Conservation (phyloP, 2,329 filamentous ascomycete species). For the Xylaria sp. region DNA sequence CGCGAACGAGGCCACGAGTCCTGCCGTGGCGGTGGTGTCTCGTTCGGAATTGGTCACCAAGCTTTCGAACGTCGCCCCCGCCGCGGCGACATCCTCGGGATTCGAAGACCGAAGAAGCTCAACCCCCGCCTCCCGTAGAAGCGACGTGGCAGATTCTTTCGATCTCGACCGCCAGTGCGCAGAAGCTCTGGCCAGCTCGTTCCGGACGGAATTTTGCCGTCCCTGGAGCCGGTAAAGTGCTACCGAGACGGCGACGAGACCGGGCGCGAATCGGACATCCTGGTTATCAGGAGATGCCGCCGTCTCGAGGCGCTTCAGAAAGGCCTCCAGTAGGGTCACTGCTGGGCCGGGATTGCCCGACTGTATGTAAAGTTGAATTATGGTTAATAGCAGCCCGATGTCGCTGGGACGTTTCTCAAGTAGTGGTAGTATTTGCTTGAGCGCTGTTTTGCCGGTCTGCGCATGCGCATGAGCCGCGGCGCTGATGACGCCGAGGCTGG, state of each 20-base stretch:
- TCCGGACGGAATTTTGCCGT: conserved; percentile 70
- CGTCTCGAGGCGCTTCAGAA: conserved; percentile 72
- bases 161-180: conserved; percentile 75
- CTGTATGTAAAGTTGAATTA: conserved; percentile 79
- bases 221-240: conserved; percentile 78
- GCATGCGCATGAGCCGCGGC: conserved; percentile 74
- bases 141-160: conserved; percentile 55
- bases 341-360: conserved; percentile 74
- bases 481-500: conserved; percentile 54
- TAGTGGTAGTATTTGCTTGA: conserved; percentile 70
- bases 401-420: conserved; percentile 77
- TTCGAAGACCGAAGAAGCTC: conserved; percentile 78
- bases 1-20: conserved; percentile 82
- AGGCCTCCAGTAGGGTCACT: conserved; percentile 72
- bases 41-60: conserved; percentile 67
- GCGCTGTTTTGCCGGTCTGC: conserved; percentile 64
- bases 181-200: conserved; percentile 77
- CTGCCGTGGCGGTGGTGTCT: conserved; percentile 74
- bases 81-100: conserved; percentile 66
- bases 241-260: conserved; percentile 78
- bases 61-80: conserved; percentile 77
- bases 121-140: conserved; percentile 81
- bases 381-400: conserved; percentile 76
- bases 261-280: conserved; percentile 79
- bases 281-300: conserved; percentile 58